Base-by-base conservation (phyloP, 768 basidiomycete species). In the Amanita rubescens region DNA sequence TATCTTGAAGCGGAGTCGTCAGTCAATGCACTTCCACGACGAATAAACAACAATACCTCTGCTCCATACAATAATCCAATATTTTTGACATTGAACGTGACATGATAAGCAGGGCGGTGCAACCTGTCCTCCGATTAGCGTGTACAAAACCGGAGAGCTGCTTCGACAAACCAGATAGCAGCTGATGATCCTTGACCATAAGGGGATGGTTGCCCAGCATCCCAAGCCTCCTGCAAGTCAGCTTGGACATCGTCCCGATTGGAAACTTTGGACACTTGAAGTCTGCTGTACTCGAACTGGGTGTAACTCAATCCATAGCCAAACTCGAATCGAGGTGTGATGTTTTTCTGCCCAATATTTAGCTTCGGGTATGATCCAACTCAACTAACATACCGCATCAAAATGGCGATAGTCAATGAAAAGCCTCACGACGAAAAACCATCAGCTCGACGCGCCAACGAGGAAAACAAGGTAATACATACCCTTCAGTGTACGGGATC, bases 261-360 rank as follows among this genome's bases (percentile, higher is more conserved):
- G 8, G 62, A 50, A 3, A 86, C 65, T 51, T 72, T 69, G 14
- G 63, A 63, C 32, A 89, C 67, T 2, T 71, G 58, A 10, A 94
- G 69, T 30, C 76, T 69, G 39, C 75, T 80, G 65, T 91, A 94
- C 30, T 77, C 67, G 66, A 94, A 97, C 2, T 69, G 77, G 37
- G 94, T 87, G 71, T 96, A 97, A 53, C 84, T 87, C 62, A 94
- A 65, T 0, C 94, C 94, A 63, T 84, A 94, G 4, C 94, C 94
- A 65, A 97, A 97, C 62, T 90, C 89, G 62, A 82, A 92, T 34
- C 87, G 86, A 3, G 90, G 90, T 0, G 75, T 75, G 57, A 91
- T 89, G 57, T 84, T 78, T 66, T 79, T 71, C 79, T 85, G 30
- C 27, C 49, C 45, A 14, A 33, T 30, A 14, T 32, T 19, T 57